Evolutionary conservation across 1,139 yeast species (phyloP), one percentile per base, ranked within the genome.

Genomic region (Lodderomyces metapsilosis): DNA sequence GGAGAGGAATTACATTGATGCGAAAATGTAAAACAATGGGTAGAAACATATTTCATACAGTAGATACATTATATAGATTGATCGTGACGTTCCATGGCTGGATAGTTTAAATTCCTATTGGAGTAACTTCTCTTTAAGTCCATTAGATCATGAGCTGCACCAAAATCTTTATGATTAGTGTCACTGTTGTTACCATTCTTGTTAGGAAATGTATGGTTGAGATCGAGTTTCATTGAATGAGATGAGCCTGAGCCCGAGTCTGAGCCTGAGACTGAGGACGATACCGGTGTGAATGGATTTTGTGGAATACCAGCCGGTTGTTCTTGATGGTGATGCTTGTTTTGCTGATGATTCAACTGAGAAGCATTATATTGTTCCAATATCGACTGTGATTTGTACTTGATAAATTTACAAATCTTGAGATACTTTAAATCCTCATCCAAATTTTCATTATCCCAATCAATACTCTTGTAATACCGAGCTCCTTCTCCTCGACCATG

Each of bases 391-490:
- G 58, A 61, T 48, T 70, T 72, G 51, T 72, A 71, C 54, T 70
- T 64, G 43, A 73, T 58, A 50, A 66, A 71, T 48, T 72, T 71
- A 48, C 72, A 57, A 11, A 71, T 66, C 42, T 70, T 71, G 48
- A 72, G 56, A 43, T 68, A 71, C 49, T 73, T 73, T 55, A 71
- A 62, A 50, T 72, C 77, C 50, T 73, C 78, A 50, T 71, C 76
- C 71, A 72, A 62, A 25, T 70, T 69, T 48, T 72, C 77, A 49
- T 72, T 76, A 45, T 73, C 78, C 78, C 78, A 72, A 51, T 72
- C 78, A 12, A 71, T 70, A 16, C 59, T 68, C 33, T 50, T 45
- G 30, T 58, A 56, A 22, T 52, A 51, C 47, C 50, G 12, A 46
- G 25, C 17, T 5, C 13, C 12, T 16, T 20, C 8, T 5, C 36